Evolutionary conservation across 2,329 filamentous ascomycete genomes (phyloP), one percentile per base, ranked within the genome.

Genomic region (Fusarium liriodendri): DNA sequence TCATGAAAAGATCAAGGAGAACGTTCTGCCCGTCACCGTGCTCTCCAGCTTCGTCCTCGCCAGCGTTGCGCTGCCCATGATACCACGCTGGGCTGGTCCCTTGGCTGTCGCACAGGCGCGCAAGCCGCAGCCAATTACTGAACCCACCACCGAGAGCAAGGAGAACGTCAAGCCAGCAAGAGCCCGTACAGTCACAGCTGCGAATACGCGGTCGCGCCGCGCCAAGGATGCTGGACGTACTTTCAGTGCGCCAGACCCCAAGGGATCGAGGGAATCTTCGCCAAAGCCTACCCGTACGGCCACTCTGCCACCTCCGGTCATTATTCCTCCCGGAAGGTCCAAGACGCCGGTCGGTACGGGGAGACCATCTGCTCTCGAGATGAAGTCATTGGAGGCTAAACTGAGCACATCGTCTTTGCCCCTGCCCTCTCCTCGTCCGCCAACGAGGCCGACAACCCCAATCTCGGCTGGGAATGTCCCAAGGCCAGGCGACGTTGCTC

Each of bases 51-150:
- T 97, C 78, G 92, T 96, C 40, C 86, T 96, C 63, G 94, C 93
- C 62, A 93, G 92, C 78, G 86, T 95, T 62, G 94, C 92, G 14
- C 87, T 94, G 37, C 94, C 94, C 14, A 88, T 93, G 74, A 87
- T 97, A 20, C 92, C 94, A n/a, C 88, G 87, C 80, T 94, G 93
- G 89, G 94, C 93, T 35, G 94, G 94, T 1, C 94, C 94, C 18
- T 86, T 97, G 64, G 94, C 94, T 54, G 91, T 97, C 78, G 93
- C 94, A 20, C 94, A 97, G 83, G 93, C 94, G 54, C 88, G 94
- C 70, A 94, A 94, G 81, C 93, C 93, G 20, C 89, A 93, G 72
- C 82, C 82, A 25, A 61, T 80, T 22, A 76, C 75, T 47, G 81
- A 83, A 20, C 57, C 75, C 29, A 62, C 62, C 1, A 62, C 70